Evolutionary conservation across 495 filamentous ascomycete genomes (phyloP).

Genomic region (Hypoxylon crocopeplum): DNA sequence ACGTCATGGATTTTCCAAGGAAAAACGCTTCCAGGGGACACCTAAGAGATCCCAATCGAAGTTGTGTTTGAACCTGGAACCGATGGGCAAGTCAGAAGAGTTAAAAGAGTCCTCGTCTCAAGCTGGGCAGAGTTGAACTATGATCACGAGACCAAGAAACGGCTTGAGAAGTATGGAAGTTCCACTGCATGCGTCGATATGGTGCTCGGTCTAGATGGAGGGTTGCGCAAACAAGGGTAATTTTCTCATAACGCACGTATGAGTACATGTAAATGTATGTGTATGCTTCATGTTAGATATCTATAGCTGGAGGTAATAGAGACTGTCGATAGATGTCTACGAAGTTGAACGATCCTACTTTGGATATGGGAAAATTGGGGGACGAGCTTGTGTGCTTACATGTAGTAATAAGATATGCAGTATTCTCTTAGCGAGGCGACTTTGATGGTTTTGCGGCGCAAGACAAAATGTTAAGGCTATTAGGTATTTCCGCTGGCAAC

Average conservation of each 20-base stretch:
- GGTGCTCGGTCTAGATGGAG: background rate
- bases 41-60: background rate
- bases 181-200: no score
- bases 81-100: no score
- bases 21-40: background rate
- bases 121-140: no score
- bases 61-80: no score
- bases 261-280: background rate
- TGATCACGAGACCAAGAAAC: no score
- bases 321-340: background rate
- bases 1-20: background rate
- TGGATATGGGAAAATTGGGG: slow-evolving; percentile 6
- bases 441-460: background rate
- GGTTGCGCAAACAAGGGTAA: background rate
- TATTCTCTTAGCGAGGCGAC: slow-evolving; percentile 26
- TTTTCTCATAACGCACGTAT: background rate
- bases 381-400: slow-evolving; percentile 14
- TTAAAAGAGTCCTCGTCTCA: no score
- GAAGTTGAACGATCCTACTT: background rate
- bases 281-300: background rate
- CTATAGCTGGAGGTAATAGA: background rate
- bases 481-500: slow-evolving; percentile 5
- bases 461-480: slow-evolving; percentile 14
- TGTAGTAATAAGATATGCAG: slow-evolving; percentile 9
- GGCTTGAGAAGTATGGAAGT: no score